Percentiles rank a stretch among this genome's conserved stretches.
phyloP scores from a whole-genome alignment of 2,329 filamentous ascomycete genomes.

The Tolypocladium sp. region DNA sequence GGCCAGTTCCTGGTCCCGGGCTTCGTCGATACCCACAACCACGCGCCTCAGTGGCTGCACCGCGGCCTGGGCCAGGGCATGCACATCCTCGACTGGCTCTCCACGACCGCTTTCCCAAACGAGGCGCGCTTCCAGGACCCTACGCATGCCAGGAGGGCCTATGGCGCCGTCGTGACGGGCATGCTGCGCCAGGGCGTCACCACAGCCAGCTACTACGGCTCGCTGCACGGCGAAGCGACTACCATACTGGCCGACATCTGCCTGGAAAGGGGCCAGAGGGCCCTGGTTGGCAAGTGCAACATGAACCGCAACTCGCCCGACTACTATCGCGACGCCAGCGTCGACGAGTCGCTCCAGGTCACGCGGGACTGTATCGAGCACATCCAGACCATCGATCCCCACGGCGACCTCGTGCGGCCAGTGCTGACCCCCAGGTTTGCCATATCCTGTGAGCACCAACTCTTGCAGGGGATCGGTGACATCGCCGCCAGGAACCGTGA shows the following conservation, averaged over 20 bases:
- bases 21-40: conserved; percentile 59
- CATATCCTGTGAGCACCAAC: conserved; percentile 45
- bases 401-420: conserved; percentile 32
- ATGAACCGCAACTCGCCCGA: conserved; percentile 49
- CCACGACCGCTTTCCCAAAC: conserved; percentile 53
- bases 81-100: conserved; percentile 54
- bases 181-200: conserved; percentile 54
- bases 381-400: conserved; percentile 34
- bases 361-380: conserved; percentile 40
- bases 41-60: conserved; percentile 50
- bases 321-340: conserved; percentile 39
- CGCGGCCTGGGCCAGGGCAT: conserved; percentile 39
- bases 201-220: conserved; percentile 52
- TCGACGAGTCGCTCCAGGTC: conserved; percentile 36
- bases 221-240: conserved; percentile 46
- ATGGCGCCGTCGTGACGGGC: conserved; percentile 42
- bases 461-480: conserved; percentile 46
- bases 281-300: conserved; percentile 54
- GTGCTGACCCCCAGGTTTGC: conserved; percentile 53
- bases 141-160: conserved; percentile 41
- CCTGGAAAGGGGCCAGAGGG: conserved; percentile 43
- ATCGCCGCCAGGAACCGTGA: conserved; percentile 38
- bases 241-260: conserved; percentile 47
- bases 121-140: conserved; percentile 51
- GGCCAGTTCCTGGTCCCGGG: conserved; percentile 49